phyloP scores from a whole-genome alignment of 345 rosid genomes.

The Euphorbia peplus region DNA sequence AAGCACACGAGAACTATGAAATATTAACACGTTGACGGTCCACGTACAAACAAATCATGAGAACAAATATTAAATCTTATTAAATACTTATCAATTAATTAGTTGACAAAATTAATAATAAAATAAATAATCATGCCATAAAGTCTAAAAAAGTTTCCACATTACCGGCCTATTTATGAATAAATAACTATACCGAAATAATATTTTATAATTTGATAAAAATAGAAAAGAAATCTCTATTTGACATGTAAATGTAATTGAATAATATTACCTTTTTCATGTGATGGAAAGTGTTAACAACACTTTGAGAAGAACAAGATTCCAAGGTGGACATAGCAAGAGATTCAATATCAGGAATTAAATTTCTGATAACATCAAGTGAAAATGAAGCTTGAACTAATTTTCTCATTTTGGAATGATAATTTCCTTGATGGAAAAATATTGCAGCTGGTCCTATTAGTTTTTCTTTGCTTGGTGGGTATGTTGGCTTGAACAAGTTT shows the following conservation, averaged over 20 bases:
- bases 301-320: slow-evolving; percentile 38
- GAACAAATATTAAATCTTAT: too few relatives aligned
- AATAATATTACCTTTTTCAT: slow-evolving; percentile 97
- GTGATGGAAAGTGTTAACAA: slow-evolving; percentile 61
- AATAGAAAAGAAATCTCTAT: too few relatives aligned
- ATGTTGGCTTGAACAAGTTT: slow-evolving; percentile 79
- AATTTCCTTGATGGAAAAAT: slow-evolving; percentile 78
- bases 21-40: not conserved
- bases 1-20: too few relatives aligned
- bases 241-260: too few relatives aligned
- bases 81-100: too few relatives aligned
- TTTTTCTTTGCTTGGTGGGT: slow-evolving; percentile 82
- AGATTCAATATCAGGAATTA: slow-evolving; percentile 56
- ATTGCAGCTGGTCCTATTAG: slow-evolving; percentile 75
- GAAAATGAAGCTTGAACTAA: slow-evolving; percentile 60
- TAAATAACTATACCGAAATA: too few relatives aligned
- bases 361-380: slow-evolving; percentile 50
- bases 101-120: too few relatives aligned
- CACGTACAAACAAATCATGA: not conserved
- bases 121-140: not conserved
- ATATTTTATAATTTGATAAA: too few relatives aligned
- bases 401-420: slow-evolving; percentile 63
- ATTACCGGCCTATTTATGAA: not conserved
- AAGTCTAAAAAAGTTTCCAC: too few relatives aligned
- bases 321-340: slow-evolving; percentile 51